Evolutionary conservation across 352 stramenopile species (phyloP).

Genomic region (Pythium pectinolyticum): DNA sequence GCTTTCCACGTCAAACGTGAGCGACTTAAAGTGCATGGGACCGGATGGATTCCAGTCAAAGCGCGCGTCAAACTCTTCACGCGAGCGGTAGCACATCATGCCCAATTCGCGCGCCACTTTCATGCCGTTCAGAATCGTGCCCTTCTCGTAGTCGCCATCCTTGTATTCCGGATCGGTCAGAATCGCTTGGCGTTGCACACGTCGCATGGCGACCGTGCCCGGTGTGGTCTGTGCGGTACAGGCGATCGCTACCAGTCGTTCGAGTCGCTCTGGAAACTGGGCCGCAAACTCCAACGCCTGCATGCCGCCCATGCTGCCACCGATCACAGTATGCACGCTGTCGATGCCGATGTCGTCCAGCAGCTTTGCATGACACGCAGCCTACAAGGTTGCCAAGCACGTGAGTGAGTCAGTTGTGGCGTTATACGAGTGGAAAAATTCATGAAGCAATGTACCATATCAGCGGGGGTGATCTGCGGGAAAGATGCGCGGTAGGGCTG

Average conservation of each 20-base stretch:
- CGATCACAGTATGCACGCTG: conserved; percentile 79
- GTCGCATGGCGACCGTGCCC: conserved; percentile 81
- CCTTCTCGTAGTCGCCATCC: conserved; percentile 70
- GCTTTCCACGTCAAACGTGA: conserved; percentile 87
- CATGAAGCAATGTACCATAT: conserved; percentile 58
- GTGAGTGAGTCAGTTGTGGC: not conserved
- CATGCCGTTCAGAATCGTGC: conserved; percentile 71
- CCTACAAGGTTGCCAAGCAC: conserved; percentile 26
- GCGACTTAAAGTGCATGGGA: conserved; percentile 63
- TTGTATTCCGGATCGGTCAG: conserved; percentile 76
- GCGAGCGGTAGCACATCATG: conserved; percentile 89
- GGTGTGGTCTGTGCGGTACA: conserved; percentile 87
- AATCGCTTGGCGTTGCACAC: conserved; percentile 83
- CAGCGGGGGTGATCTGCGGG: conserved; percentile 79
- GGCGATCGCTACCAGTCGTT: conserved; percentile 74
- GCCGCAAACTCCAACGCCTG: conserved; percentile 85
- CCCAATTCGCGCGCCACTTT: conserved; percentile 83
- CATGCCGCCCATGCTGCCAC: conserved; percentile 87
- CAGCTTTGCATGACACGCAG: conserved; percentile 69
- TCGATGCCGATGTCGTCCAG: conserved; percentile 77
- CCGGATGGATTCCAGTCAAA: conserved; percentile 88
- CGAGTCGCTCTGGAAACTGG: conserved; percentile 73
- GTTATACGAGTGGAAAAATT: not conserved
- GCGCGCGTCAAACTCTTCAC: conserved; percentile 81
- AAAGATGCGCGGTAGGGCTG: conserved; percentile 71